Percentiles rank a stretch among this genome's conserved stretches.
Conservation (phyloP, 768 basidiomycete species). For the Hericium coralloides region DNA sequence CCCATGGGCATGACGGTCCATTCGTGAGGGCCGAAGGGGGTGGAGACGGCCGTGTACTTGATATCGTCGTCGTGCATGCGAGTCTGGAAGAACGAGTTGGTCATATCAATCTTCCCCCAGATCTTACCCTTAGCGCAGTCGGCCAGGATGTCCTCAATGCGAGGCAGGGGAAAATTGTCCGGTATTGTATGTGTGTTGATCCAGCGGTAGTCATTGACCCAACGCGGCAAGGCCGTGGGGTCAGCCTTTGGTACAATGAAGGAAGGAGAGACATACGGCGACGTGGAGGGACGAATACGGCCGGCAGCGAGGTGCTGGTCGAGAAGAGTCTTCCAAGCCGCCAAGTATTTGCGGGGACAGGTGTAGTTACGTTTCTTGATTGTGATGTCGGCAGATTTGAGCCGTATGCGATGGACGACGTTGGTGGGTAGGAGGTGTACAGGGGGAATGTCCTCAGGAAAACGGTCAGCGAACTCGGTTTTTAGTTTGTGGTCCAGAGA, state of each 20-base stretch:
- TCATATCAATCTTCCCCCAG: conserved; percentile 31
- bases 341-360: conserved; percentile 25
- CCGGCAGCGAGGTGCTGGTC: conserved; percentile 26
- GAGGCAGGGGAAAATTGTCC: conserved; percentile 19
- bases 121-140: conserved; percentile 29
- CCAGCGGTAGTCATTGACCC: conserved; percentile 15
- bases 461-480: conserved; percentile 16
- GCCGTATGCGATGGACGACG: not conserved
- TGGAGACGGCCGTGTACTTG: conserved; percentile 27
- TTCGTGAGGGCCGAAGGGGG: conserved; percentile 31
- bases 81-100: conserved; percentile 33
- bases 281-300: conserved; percentile 20
- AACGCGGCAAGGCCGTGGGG: conserved; percentile 12
- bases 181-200: conserved; percentile 15
- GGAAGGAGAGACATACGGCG: conserved; percentile 23
- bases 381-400: not conserved
- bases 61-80: conserved; percentile 22
- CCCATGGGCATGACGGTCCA: conserved; percentile 16
- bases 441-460: conserved; percentile 11
- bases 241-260: conserved; percentile 26
- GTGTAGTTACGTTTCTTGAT: conserved; percentile 17
- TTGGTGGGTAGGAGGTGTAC: not conserved
- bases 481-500: too few species aligned
- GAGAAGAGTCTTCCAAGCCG: conserved; percentile 25
- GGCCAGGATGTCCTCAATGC: conserved; percentile 19